Evolutionary conservation across 768 basidiomycete genomes (phyloP).

Genomic region (Cystofilobasidium capitatum): DNA sequence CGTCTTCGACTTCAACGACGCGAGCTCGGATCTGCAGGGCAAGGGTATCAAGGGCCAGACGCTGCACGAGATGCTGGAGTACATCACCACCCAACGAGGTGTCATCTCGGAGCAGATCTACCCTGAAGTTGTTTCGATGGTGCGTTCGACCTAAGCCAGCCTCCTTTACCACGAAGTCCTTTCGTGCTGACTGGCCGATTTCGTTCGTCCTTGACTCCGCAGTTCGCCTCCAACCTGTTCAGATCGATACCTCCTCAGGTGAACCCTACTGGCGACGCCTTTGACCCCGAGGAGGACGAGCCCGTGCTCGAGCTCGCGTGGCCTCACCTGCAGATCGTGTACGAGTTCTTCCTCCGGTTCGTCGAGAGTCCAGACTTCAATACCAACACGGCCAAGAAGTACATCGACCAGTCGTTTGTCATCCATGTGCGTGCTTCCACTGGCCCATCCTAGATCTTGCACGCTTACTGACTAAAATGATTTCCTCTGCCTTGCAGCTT

Average conservation of each 20-base stretch:
- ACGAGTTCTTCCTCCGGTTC: constrained; percentile 98
- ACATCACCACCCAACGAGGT: constrained; percentile 90
- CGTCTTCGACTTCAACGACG: constrained; percentile 97
- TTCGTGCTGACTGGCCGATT: neutral
- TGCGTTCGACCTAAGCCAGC: constrained; percentile 41
- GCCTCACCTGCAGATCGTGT: constrained; percentile 98
- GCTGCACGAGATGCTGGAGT: constrained; percentile 95
- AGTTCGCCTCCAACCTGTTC: constrained; percentile 98
- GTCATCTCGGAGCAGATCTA: constrained; percentile 96
- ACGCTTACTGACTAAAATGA: neutral
- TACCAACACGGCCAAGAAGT: constrained; percentile 92
- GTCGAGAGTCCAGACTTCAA: constrained; percentile 97
- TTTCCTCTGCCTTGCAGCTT: constrained; percentile 45
- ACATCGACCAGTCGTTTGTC: constrained; percentile 92
- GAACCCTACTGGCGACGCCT: constrained; percentile 95
- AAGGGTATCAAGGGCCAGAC: constrained; percentile 99
- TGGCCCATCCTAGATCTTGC: neutral
- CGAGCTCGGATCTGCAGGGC: constrained; percentile 85
- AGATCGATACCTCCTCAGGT: constrained; percentile 99
- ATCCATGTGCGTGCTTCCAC: constrained; percentile 50
- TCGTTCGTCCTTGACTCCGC: constrained; percentile 15
- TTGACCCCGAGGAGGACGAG: constrained; percentile 98
- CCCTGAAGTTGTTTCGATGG: constrained; percentile 98
- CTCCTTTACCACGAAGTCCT: constrained; percentile 21
- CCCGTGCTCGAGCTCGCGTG: constrained; percentile 97